Conservation (phyloP, 2,329 filamentous ascomycete genomes). For the Scedosporium dehoogii region DNA sequence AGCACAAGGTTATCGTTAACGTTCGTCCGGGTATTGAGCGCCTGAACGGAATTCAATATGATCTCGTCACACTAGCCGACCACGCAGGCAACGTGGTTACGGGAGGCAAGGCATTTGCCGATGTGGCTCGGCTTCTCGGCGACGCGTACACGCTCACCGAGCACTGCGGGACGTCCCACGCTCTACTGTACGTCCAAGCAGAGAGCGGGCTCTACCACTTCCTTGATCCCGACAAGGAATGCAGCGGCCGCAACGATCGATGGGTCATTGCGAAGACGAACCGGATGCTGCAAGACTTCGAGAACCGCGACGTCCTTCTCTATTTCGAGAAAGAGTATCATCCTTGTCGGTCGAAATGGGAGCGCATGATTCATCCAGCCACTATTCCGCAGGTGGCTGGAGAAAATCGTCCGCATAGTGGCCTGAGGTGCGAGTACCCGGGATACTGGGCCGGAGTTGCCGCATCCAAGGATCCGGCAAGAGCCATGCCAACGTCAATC, state of each 20-base stretch:
- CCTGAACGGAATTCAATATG: background rate
- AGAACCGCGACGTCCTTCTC: background rate
- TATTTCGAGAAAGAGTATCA: background rate
- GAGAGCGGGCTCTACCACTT: constrained; percentile 7
- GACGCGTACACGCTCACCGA: background rate
- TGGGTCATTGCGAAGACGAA: constrained; percentile 8
- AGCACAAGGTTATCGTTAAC: background rate
- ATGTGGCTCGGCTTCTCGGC: background rate
- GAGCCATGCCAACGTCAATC: background rate
- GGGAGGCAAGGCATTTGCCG: background rate
- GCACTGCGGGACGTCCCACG: constrained; percentile 7
- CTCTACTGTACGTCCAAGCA: background rate
- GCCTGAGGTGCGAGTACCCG: background rate
- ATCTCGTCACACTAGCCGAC: background rate
- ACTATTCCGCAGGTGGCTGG: too few relatives aligned
- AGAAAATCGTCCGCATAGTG: background rate
- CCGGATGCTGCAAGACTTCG: constrained; percentile 7
- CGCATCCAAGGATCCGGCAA: background rate
- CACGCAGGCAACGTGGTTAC: background rate
- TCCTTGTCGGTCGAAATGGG: background rate
- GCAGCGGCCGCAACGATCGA: constrained; percentile 5
- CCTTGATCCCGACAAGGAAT: constrained; percentile 7
- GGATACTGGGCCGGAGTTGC: background rate
- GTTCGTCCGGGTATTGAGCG: background rate
- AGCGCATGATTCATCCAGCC: background rate